phyloP scores from a whole-genome alignment of 495 filamentous ascomycete genomes.

The Penicillium alfredii region DNA sequence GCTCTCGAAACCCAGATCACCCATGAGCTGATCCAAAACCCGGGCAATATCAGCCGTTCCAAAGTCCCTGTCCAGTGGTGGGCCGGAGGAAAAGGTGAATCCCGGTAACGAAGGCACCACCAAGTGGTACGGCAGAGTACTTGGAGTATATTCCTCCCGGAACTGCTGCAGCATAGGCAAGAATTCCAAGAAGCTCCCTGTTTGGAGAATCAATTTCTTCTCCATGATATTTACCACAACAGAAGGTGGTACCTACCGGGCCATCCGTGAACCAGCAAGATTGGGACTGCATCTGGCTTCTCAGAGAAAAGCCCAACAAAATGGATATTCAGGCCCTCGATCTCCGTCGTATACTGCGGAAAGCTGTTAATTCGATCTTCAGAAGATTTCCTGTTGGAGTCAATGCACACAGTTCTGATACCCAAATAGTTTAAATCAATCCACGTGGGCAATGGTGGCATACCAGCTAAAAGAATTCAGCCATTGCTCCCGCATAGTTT shows the following conservation, averaged over 20 bases:
- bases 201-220: slow-evolving; percentile 1
- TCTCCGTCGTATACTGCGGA: slow-evolving; percentile 52
- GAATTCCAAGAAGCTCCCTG: slow-evolving; percentile 54
- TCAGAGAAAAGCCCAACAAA: slow-evolving; percentile 59
- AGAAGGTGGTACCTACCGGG: no score
- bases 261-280: slow-evolving; percentile 58
- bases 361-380: slow-evolving; percentile 57
- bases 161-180: slow-evolving; percentile 42
- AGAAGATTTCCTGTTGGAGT: slow-evolving; percentile 34
- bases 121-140: slow-evolving; percentile 57
- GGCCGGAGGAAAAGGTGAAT: slow-evolving; percentile 52
- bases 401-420: background rate
- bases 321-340: slow-evolving; percentile 51
- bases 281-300: slow-evolving; percentile 52
- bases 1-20: slow-evolving; percentile 49
- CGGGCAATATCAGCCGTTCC: slow-evolving; percentile 34
- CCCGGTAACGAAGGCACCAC: slow-evolving; percentile 61
- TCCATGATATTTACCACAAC: no score
- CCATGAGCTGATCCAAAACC: slow-evolving; percentile 55
- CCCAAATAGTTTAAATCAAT: background rate
- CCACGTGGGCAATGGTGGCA: background rate
- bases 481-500: slow-evolving; percentile 49
- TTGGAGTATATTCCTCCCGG: slow-evolving; percentile 44
- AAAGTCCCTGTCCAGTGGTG: slow-evolving; percentile 46
- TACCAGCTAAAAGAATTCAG: slow-evolving; percentile 42